These are phyloP conservation scores for Nakaseomyces delphensis DNA, from an alignment of 1,139 yeast genomes.

Conservation along the genomic window DNA sequence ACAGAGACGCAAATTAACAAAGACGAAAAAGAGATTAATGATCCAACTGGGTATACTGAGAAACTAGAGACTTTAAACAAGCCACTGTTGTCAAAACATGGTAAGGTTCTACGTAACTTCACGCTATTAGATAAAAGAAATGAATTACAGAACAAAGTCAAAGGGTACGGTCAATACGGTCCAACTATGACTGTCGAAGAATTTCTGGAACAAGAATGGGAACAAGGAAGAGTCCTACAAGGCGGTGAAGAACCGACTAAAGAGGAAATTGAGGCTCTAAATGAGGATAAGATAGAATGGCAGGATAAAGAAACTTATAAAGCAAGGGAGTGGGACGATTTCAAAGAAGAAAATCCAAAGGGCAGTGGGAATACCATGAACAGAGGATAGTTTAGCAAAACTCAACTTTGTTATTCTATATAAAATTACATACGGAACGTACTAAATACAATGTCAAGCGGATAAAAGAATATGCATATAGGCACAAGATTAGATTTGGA, in stretches of 20 bases:
- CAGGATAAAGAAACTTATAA: conserved; percentile 50
- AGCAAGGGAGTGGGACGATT: conserved; percentile 85
- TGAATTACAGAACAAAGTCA: conserved; percentile 54
- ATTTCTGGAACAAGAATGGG: conserved; percentile 73
- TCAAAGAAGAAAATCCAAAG: conserved; percentile 75
- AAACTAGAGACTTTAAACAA: conserved; percentile 40
- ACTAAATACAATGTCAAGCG: background rate
- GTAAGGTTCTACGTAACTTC: conserved; percentile 77
- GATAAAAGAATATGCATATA: background rate
- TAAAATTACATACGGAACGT: background rate
- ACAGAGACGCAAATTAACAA: conserved; percentile 13
- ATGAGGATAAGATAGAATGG: conserved; percentile 42
- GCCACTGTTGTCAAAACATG: conserved; percentile 50
- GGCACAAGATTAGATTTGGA: background rate
- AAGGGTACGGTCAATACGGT: conserved; percentile 84
- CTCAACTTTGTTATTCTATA: background rate
- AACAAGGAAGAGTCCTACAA: conserved; percentile 70
- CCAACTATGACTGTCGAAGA: conserved; percentile 97
- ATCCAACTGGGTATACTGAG: conserved; percentile 43
- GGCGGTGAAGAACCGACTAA: conserved; percentile 39
- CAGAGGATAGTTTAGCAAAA: conserved; percentile 43
- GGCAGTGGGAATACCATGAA: conserved; percentile 89
- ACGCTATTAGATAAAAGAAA: conserved; percentile 59
- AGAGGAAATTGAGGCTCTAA: conserved; percentile 42
- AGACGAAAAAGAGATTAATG: conserved; percentile 14